phyloP scores from a whole-genome alignment of 192 early-diverging fungal species.

The Chytriomyces sp. region DNA sequence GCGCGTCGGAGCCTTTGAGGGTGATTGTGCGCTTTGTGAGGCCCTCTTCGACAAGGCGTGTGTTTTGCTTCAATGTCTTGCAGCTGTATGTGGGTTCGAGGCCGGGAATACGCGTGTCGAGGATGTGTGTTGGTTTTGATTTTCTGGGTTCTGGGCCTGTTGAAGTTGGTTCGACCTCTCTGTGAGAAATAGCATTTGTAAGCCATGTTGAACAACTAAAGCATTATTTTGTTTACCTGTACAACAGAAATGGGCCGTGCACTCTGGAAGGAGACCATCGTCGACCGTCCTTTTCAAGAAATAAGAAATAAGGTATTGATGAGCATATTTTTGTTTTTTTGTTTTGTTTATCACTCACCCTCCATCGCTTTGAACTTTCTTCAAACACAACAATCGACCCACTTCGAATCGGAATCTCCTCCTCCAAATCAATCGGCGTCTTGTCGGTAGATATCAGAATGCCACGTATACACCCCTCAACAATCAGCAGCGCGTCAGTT shows the following conservation, averaged over 20 bases:
- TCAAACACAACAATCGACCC: slow-evolving; percentile 27
- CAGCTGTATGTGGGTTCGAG: slow-evolving; percentile 34
- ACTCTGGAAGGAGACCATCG: slow-evolving; percentile 25
- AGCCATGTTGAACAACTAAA: not conserved
- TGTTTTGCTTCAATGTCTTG: slow-evolving; percentile 34
- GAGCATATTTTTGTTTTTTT: not conserved
- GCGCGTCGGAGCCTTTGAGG: slow-evolving; percentile 20
- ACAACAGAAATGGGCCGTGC: slow-evolving; percentile 33
- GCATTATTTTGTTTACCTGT: not conserved
- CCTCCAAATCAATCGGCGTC: not conserved
- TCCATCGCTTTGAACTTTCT: slow-evolving; percentile 25
- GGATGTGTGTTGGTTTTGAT: slow-evolving; percentile 23
- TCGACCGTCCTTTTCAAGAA: slow-evolving; percentile 20
- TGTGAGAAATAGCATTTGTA: not conserved
- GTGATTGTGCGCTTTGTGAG: slow-evolving; percentile 33
- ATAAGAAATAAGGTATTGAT: too few species aligned
- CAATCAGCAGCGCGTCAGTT: slow-evolving; percentile 25
- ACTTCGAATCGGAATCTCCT: slow-evolving; percentile 12
- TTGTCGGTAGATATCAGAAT: slow-evolving; percentile 15
- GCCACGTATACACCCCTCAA: slow-evolving; percentile 22
- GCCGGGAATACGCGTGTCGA: slow-evolving; percentile 27
- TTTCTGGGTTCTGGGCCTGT: slow-evolving; percentile 20
- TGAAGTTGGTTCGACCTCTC: slow-evolving; percentile 31
- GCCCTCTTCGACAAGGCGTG: slow-evolving; percentile 19
- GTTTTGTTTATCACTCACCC: slow-evolving; percentile 13